A percentile compares a stretch with the other conserved stretches of the same genome.
These are phyloP conservation scores for Glonium stellatum DNA, from an alignment of 495 filamentous ascomycete genomes.

Conservation along the genomic window DNA sequence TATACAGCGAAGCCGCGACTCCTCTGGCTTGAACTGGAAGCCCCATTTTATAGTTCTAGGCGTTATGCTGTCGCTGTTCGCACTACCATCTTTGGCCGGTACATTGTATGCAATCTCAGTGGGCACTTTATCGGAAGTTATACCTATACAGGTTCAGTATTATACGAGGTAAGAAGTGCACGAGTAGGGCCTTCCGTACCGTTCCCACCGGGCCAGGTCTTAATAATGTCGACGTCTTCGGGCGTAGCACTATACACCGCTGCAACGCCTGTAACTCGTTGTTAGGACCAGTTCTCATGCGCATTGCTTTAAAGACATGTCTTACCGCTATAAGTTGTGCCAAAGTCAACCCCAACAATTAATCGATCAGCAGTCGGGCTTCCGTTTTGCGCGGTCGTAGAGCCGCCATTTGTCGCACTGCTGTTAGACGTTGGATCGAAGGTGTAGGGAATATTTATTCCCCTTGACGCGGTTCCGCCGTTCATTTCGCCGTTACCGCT, in stretches of 20 bases:
- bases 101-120: slow-evolving; percentile 38
- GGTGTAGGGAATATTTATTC: slow-evolving; percentile 19
- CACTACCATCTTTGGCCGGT: slow-evolving; percentile 13
- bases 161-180: slow-evolving; percentile 11
- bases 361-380: slow-evolving; percentile 26
- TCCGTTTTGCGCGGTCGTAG: slow-evolving; percentile 6
- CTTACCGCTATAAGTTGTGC: slow-evolving; percentile 37
- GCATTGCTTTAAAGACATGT: background rate
- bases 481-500: background rate
- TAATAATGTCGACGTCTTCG: slow-evolving; percentile 74
- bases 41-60: slow-evolving; percentile 55
- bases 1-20: slow-evolving; percentile 66
- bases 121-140: slow-evolving; percentile 42
- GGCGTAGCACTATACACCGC: slow-evolving; percentile 69
- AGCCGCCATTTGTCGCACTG: slow-evolving; percentile 3
- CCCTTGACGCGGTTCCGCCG: background rate
- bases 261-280: slow-evolving; percentile 49
- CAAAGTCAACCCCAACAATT: slow-evolving; percentile 39
- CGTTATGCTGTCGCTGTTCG: slow-evolving; percentile 5
- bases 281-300: too few species aligned
- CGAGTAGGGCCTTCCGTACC: slow-evolving; percentile 19
- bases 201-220: slow-evolving; percentile 72
- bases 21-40: slow-evolving; percentile 69
- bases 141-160: slow-evolving; percentile 25
- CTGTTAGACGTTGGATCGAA: slow-evolving; percentile 23